phyloP scores from a whole-genome alignment of 306 rosid genomes.

The Vigna reflexopilosa region DNA sequence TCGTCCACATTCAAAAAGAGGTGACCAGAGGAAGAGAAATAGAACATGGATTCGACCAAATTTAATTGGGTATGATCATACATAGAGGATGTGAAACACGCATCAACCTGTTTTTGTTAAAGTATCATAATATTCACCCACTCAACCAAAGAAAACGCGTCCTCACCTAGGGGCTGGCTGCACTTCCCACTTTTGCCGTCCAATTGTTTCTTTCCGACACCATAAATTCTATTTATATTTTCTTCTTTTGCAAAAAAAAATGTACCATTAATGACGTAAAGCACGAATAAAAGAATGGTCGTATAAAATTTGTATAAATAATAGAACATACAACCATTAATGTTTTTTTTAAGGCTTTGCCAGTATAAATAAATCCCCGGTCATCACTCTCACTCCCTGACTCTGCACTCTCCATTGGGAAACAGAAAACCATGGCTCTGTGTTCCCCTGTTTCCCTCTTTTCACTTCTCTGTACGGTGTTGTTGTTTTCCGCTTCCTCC shows the following conservation, averaged over 20 bases:
- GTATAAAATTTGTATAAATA: too few relatives aligned
- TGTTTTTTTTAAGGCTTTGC: neutral
- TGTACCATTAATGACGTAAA: too few relatives aligned
- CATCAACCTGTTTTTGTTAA: neutral
- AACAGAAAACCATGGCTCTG: conserved; percentile 46
- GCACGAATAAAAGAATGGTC: neutral
- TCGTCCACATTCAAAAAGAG: conserved; percentile 31
- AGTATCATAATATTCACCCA: conserved; percentile 45
- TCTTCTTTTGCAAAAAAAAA: neutral
- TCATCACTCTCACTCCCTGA: neutral
- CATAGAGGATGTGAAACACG: conserved; percentile 15
- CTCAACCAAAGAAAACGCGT: conserved; percentile 64
- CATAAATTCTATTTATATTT: neutral
- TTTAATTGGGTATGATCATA: conserved; percentile 19
- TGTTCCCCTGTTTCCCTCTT: conserved; percentile 25
- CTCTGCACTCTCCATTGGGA: neutral
- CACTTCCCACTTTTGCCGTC: conserved; percentile 1
- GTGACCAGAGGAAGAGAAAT: conserved; percentile 30
- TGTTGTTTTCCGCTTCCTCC: conserved; percentile 28
- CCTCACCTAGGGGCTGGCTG: conserved; percentile 18
- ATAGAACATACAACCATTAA: neutral
- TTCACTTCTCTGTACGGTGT: conserved; percentile 34
- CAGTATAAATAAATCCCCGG: conserved; percentile 43
- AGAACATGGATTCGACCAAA: conserved; percentile 29
- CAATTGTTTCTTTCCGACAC: conserved; percentile 26